phyloP scores from a whole-genome alignment of 192 early-diverging fungal species.

The Lobosporangium transversale region DNA sequence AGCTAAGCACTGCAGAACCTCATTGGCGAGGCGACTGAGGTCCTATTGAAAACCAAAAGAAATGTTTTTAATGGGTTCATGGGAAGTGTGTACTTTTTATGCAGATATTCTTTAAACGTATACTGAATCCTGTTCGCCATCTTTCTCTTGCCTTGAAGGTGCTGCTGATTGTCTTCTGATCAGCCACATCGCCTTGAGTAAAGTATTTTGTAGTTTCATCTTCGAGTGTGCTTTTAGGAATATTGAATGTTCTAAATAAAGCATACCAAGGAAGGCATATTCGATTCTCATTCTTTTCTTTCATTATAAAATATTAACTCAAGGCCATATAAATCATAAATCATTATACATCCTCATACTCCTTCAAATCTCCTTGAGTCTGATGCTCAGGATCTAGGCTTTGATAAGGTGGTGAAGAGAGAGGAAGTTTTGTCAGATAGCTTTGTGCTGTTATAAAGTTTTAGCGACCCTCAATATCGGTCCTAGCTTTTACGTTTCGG shows the following conservation, averaged over 20 bases:
- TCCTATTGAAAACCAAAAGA: constrained; percentile 38
- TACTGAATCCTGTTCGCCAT: too few relatives aligned
- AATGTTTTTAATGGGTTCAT: too few relatives aligned
- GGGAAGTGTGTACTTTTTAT: too few relatives aligned
- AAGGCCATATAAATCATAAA: too few relatives aligned
- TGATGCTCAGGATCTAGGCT: constrained; percentile 63
- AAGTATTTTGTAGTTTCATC: constrained; percentile 53
- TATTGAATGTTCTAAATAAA: constrained; percentile 58
- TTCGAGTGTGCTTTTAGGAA: constrained; percentile 56
- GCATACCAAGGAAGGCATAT: too few relatives aligned
- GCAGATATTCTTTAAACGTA: too few relatives aligned
- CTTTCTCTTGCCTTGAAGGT: constrained; percentile 58
- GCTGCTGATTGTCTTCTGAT: constrained; percentile 24
- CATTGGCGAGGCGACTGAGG: constrained; percentile 58
- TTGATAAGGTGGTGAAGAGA: background rate
- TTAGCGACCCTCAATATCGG: too few relatives aligned
- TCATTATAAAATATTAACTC: too few relatives aligned
- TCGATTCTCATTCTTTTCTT: too few relatives aligned
- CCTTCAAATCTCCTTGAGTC: constrained; percentile 67
- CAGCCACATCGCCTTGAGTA: constrained; percentile 25
- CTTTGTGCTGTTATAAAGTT: too few relatives aligned
- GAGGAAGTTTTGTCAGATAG: too few relatives aligned
- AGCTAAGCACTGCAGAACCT: constrained; percentile 67
- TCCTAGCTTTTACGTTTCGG: constrained; percentile 70
- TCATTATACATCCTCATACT: constrained; percentile 57